A percentile compares a stretch with the other conserved stretches of the same genome.
phyloP scores from a whole-genome alignment of 805 yeast genomes.

The Starmerella cellae region DNA sequence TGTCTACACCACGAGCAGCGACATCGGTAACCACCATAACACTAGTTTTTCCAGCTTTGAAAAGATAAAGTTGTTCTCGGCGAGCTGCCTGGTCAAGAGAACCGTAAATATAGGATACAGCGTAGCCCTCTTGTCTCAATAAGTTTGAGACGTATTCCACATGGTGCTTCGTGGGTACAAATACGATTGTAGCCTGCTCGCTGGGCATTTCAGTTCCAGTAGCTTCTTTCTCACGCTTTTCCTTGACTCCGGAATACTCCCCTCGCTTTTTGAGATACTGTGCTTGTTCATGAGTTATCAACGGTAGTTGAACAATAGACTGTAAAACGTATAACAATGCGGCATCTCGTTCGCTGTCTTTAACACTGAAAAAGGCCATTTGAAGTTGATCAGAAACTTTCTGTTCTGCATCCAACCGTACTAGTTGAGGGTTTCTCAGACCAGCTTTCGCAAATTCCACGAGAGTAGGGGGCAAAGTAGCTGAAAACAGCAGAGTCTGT shows the following conservation, averaged over 20 bases:
- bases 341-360: constrained; percentile 80
- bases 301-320: constrained; percentile 72
- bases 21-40: constrained; percentile 93
- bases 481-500: constrained; percentile 84
- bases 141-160: constrained; percentile 76
- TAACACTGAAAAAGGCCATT: constrained; percentile 73
- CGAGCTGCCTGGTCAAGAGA: constrained; percentile 91
- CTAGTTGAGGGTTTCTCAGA: constrained; percentile 76
- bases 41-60: constrained; percentile 70
- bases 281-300: constrained; percentile 58
- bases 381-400: constrained; percentile 83
- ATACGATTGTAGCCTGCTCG: constrained; percentile 73
- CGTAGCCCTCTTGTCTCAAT: constrained; percentile 66
- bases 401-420: constrained; percentile 82
- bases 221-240: constrained; percentile 47
- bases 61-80: constrained; percentile 71
- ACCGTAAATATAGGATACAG: constrained; percentile 84
- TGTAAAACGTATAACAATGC: constrained; percentile 64
- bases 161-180: constrained; percentile 95
- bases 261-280: constrained; percentile 38
- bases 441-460: constrained; percentile 98
- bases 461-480: constrained; percentile 81
- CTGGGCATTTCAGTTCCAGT: constrained; percentile 78
- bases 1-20: constrained; percentile 94
- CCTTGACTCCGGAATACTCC: constrained; percentile 38